A percentile compares a stretch with the other conserved stretches of the same genome.
These are phyloP conservation scores for Cryptosporidium felis DNA, from an alignment of 169 alveolate genomes.

Conservation along the genomic window DNA sequence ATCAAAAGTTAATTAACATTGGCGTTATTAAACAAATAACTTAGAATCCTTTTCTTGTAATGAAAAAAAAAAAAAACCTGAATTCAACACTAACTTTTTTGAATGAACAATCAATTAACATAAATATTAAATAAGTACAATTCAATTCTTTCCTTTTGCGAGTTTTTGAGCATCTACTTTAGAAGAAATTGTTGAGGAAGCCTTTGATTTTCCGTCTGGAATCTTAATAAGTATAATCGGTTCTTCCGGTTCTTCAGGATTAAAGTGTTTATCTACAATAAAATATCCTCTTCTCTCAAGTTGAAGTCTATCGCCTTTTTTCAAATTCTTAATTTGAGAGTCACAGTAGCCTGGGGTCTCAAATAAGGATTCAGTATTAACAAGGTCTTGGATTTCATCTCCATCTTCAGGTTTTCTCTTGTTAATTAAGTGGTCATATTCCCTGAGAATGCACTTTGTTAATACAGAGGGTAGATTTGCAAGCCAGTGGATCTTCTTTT, in stretches of 20 bases:
- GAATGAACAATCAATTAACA: background rate
- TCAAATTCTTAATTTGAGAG: constrained; percentile 65
- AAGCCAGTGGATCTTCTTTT: constrained; percentile 91
- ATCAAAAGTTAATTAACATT: background rate
- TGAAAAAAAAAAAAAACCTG: too few species aligned
- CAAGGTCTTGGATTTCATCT: constrained; percentile 82
- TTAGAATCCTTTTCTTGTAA: too few species aligned
- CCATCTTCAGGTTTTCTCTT: constrained; percentile 91
- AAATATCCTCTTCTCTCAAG: constrained; percentile 98
- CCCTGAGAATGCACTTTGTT: constrained; percentile 84
- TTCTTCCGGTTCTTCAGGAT: constrained; percentile 71
- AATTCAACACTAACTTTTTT: background rate
- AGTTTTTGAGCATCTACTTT: constrained; percentile 76
- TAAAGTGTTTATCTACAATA: constrained; percentile 85
- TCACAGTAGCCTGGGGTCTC: constrained; percentile 76
- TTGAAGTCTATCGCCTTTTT: constrained; percentile 88
- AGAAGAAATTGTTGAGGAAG: constrained; percentile 72
- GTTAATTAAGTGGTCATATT: constrained; percentile 92
- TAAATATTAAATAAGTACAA: background rate
- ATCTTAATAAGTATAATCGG: constrained; percentile 85
- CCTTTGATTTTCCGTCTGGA: constrained; percentile 92
- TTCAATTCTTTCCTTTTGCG: constrained; percentile 72
- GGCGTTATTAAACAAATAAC: background rate
- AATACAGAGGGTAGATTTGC: constrained; percentile 79
- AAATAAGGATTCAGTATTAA: constrained; percentile 79